A percentile compares a stretch with the other conserved stretches of the same genome.
Conservation (phyloP, 768 basidiomycete genomes). For the Mycena vulgaris region DNA sequence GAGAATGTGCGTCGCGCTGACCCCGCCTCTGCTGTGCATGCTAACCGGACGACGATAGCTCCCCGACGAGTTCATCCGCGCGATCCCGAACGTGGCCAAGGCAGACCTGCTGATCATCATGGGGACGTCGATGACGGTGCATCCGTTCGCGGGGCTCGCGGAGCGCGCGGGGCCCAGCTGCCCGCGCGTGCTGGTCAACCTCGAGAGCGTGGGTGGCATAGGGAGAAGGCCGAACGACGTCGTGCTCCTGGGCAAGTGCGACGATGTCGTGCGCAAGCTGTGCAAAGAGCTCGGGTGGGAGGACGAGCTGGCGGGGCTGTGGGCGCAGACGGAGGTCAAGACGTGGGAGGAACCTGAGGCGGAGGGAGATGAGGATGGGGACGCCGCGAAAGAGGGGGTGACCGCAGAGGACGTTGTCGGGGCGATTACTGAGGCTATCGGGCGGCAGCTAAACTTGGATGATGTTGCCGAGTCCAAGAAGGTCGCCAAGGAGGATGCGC, state of each 20-base stretch:
- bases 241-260: slow-evolving; percentile 79
- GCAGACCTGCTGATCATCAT: slow-evolving; percentile 93
- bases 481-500: background rate
- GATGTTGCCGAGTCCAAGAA: slow-evolving; percentile 27
- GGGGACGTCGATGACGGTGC: slow-evolving; percentile 90
- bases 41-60: slow-evolving; percentile 64
- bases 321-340: slow-evolving; percentile 64
- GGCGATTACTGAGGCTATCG: slow-evolving; percentile 52
- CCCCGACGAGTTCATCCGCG: slow-evolving; percentile 75
- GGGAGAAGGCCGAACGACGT: slow-evolving; percentile 70
- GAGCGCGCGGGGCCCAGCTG: slow-evolving; percentile 66
- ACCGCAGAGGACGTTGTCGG: slow-evolving; percentile 43
- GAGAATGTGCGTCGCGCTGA: slow-evolving; percentile 68
- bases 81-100: slow-evolving; percentile 65
- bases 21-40: slow-evolving; percentile 1
- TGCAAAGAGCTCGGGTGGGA: slow-evolving; percentile 84
- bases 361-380: slow-evolving; percentile 33
- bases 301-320: slow-evolving; percentile 68
- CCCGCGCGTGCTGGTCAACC: slow-evolving; percentile 91
- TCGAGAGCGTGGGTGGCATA: slow-evolving; percentile 84
- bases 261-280: slow-evolving; percentile 74
- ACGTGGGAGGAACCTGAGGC: slow-evolving; percentile 29
- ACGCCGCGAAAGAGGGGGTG: slow-evolving; percentile 32
- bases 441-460: slow-evolving; percentile 46
- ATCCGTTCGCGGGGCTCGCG: slow-evolving; percentile 89